Base-by-base conservation (phyloP, 306 rosid species). In the Castanospermum australe region DNA sequence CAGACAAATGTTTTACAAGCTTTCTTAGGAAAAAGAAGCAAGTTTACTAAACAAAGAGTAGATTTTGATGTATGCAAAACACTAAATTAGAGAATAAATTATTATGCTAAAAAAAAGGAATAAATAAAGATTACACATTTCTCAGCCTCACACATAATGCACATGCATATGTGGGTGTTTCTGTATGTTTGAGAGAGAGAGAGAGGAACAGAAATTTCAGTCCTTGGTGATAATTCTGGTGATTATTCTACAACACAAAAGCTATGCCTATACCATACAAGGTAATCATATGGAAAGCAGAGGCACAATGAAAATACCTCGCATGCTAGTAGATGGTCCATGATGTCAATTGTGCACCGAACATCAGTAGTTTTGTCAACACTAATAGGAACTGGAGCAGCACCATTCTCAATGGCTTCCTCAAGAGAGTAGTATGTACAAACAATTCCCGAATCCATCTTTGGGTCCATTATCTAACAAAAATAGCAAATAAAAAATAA, bases 401-500 rank as follows among this genome's bases (percentile, higher is more conserved):
- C 97, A 79, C 97, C 99, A 67, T 86, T 76, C 88, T 92, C 98
- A 75, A 95, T 87, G 64, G 99, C 99, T 84, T 95, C 99, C 30
- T 95, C 99, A 22, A 95, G 90, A 32, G 99, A 95, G 84, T 90
- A 95, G 84, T 91, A 88, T 79, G 84, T 90, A 82, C 90, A 87
- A 42, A 90, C 81, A 30, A 95, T 92, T 73, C 99, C 99, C 0
- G 99, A 88, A 77, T 95, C 99, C 99, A 95, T 95, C 90, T 95
- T 95, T n/a, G 99, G 99, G 84, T 95, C 99, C 99, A 95, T 95
- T 84, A 95, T 95, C 99, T 95, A 71, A 54, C 63, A 87, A 54
- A 54, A 71, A 78, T 14, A 73, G 18, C 50, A 66, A 73, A 71
- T 30, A 48, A 42, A 70, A 54, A 9, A 39, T 24, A 28, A 38